Conservation (phyloP, 2,329 filamentous ascomycete genomes). For the Purpureocillium lavendulum region DNA sequence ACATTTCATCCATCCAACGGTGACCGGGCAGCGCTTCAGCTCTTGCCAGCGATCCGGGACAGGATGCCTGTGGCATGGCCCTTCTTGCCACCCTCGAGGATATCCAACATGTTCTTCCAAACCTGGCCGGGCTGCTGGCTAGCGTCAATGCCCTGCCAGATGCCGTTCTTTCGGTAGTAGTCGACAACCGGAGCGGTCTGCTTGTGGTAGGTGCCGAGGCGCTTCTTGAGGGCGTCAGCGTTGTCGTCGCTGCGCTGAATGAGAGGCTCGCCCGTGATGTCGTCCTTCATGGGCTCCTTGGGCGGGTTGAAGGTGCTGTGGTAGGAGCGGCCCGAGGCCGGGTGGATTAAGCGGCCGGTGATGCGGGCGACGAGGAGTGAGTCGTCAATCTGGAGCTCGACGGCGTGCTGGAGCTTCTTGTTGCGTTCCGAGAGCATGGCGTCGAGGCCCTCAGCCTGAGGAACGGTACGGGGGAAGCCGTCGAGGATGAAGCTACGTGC, state of each 20-base stretch:
- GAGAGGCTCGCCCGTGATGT: constrained; percentile 91
- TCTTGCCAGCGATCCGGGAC: constrained; percentile 22
- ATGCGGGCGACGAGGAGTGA: constrained; percentile 88
- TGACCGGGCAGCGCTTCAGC: constrained; percentile 9
- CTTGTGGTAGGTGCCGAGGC: constrained; percentile 82
- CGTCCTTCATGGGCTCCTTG: constrained; percentile 89
- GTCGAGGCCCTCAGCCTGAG: constrained; percentile 91
- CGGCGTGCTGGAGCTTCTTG: constrained; percentile 84
- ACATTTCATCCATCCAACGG: too few species aligned
- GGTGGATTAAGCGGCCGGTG: constrained; percentile 91
- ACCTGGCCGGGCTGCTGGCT: constrained; percentile 93
- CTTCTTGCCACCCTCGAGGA: constrained; percentile 59
- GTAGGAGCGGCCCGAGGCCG: constrained; percentile 91
- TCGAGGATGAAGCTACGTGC: constrained; percentile 88
- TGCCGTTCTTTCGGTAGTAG: constrained; percentile 96
- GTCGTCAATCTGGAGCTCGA: constrained; percentile 97
- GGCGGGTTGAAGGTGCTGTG: constrained; percentile 99
- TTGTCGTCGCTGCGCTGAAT: constrained; percentile 97
- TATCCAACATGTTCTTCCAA: constrained; percentile 83
- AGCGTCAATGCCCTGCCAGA: constrained; percentile 93
- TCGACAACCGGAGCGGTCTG: constrained; percentile 89
- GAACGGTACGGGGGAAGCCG: constrained; percentile 93
- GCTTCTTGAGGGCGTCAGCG: constrained; percentile 90
- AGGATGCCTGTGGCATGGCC: constrained; percentile 30
- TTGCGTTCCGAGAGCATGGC: constrained; percentile 73